Conservation (phyloP, 306 rosid genomes). For the Mimosa pudica region DNA sequence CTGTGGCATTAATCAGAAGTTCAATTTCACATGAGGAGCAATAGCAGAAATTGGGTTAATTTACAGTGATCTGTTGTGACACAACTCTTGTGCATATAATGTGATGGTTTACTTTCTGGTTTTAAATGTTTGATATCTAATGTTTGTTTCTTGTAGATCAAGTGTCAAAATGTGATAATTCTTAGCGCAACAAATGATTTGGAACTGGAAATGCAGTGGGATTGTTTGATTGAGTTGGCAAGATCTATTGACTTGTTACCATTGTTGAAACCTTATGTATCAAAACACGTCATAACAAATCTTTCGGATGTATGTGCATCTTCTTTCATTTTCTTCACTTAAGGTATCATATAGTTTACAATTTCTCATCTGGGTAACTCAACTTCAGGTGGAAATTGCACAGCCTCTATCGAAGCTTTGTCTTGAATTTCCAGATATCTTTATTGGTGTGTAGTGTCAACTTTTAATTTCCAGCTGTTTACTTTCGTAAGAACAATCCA, state of each 20-base stretch:
- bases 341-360: no score
- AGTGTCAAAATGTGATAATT: constrained; percentile 78
- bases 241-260: constrained; percentile 52
- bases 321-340: no score
- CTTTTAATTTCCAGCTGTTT: background rate
- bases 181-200: constrained; percentile 63
- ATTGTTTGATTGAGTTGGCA: constrained; percentile 79
- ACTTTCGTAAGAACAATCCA: background rate
- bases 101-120: background rate
- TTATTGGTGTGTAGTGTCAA: constrained; percentile 63
- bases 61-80: constrained; percentile 22
- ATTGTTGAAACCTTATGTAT: constrained; percentile 61
- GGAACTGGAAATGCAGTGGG: constrained; percentile 87
- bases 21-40: constrained; percentile 16
- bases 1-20: constrained; percentile 19
- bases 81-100: background rate
- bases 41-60: background rate
- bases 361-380: no score
- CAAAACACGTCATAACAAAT: constrained; percentile 59
- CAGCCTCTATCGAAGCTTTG: constrained; percentile 77
- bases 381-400: constrained; percentile 82
- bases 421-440: constrained; percentile 87
- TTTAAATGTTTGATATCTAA: constrained; percentile 3
- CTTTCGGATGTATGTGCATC: constrained; percentile 67
- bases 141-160: constrained; percentile 62